Base-by-base conservation (phyloP, 495 filamentous ascomycete species). In the Xylaria sp. region DNA sequence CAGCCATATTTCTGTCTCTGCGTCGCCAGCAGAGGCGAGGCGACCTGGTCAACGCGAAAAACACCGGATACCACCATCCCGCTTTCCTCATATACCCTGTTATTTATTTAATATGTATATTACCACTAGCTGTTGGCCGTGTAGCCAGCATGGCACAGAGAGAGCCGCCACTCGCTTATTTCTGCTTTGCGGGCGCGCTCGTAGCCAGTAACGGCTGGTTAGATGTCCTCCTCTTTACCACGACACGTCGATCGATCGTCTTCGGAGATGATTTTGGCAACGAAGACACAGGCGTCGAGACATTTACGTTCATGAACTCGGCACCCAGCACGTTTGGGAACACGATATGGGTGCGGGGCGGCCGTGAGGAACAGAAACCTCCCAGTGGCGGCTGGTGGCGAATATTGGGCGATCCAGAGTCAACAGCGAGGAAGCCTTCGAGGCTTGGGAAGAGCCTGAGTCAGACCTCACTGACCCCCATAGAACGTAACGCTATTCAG, bases 31-130 rank as follows among this genome's bases (percentile, higher is more conserved):
- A 72, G 2, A 48, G 29, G 12, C 55, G 71, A 65, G 69, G 66
- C 40, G 31, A 62, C 50, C 40, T 37, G 12, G 35, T 62, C 63
- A 57, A 65, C 66, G 72, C 68, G 35, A 72, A 69, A 17, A 21
- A 73, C 29, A 68, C 62, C 43, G 81, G 71, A 12, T 80, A 72
- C 73, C 91, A 62, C 85, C 90, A 76, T 83, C 88, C 74, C 83
- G 90, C 85, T 86, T 95, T 92, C 75, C 85, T 93, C 33, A 85
- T 93, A 64, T 95, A 95, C 74, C 91, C 92, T 0, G 80, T 92
- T 62, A 90, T 92, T 68, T 95, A 93, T 76, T 84, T 92, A 41
- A 73, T 92, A 24, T 89, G 91, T 70, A 93, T 91, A 1, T 83
- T 91, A 2, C 92, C 92, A 0, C 84, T 95, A 4, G 92, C 92